Percentiles rank a stretch among this genome's conserved stretches.
Conservation (phyloP, 495 filamentous ascomycete genomes). For the Penicillium turbatum region DNA sequence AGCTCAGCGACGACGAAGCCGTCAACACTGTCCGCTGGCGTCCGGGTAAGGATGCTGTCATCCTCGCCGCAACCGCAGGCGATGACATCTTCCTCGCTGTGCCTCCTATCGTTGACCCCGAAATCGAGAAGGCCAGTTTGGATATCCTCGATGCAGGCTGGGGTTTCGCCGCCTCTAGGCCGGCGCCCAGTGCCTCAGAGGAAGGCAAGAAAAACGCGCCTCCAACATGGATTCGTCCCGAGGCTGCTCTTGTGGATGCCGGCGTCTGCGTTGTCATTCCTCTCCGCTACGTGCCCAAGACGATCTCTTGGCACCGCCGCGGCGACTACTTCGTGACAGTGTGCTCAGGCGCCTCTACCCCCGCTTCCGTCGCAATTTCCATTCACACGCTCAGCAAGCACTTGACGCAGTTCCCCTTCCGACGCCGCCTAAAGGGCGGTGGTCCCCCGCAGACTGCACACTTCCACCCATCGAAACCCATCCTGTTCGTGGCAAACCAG, state of each 20-base stretch:
- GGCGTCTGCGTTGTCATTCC: slow-evolving; percentile 75
- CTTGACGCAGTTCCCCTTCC: slow-evolving; percentile 90
- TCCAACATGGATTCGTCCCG: slow-evolving; percentile 79
- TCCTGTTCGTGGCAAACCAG: slow-evolving; percentile 95
- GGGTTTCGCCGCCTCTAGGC: slow-evolving; percentile 75
- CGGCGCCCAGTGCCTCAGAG: slow-evolving; percentile 53
- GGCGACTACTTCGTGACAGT: slow-evolving; percentile 95
- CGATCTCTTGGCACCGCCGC: slow-evolving; percentile 89
- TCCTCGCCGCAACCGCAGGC: slow-evolving; percentile 77
- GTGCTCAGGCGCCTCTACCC: slow-evolving; percentile 67
- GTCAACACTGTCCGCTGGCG: slow-evolving; percentile 89
- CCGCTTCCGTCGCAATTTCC: slow-evolving; percentile 65
- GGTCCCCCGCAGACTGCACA: slow-evolving; percentile 83
- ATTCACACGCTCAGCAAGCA: slow-evolving; percentile 96
- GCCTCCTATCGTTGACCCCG: slow-evolving; percentile 66
- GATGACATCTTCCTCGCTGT: slow-evolving; percentile 82
- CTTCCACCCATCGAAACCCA: slow-evolving; percentile 89
- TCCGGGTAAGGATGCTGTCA: slow-evolving; percentile 71
- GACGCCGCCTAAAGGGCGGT: slow-evolving; percentile 64
- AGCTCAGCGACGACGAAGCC: slow-evolving; percentile 73
- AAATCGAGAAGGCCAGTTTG: slow-evolving; percentile 66
- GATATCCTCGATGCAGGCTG: slow-evolving; percentile 81
- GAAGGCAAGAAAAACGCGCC: slow-evolving; percentile 67
- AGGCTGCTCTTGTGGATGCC: slow-evolving; percentile 63
- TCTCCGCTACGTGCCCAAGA: slow-evolving; percentile 78